These are phyloP conservation scores for Daldinia concentrica DNA, from an alignment of 495 filamentous ascomycete genomes.

Conservation along the genomic window DNA sequence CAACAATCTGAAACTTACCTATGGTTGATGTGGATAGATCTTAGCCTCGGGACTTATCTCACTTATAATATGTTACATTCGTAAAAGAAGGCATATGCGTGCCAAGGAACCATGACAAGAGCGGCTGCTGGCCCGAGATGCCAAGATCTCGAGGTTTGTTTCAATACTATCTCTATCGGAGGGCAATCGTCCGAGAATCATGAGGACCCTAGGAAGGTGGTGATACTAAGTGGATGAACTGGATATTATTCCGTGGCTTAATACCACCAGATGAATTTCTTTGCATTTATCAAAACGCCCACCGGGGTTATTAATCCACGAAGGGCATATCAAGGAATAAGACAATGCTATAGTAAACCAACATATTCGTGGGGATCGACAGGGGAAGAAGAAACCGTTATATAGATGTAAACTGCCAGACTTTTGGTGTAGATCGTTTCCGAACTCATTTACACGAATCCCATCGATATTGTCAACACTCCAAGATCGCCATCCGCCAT, in stretches of 20 bases:
- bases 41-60: background rate
- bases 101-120: background rate
- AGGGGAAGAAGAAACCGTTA: background rate
- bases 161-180: conserved; percentile 1
- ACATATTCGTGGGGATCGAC: background rate
- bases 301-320: background rate
- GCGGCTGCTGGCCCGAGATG: background rate
- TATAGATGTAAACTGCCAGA: background rate
- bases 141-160: conserved; percentile 1
- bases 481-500: conserved; percentile 33
- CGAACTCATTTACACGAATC: background rate
- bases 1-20: background rate
- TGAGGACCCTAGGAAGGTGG: background rate
- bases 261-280: background rate
- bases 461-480: background rate
- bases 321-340: background rate
- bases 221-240: background rate
- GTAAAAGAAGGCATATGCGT: background rate
- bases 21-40: background rate
- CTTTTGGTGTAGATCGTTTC: background rate
- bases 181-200: background rate
- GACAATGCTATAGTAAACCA: background rate
- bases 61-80: background rate
- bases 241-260: background rate
- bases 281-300: background rate